Evolutionary conservation across 352 stramenopile genomes (phyloP).

Genomic region (Phytophthora chlamydospora): DNA sequence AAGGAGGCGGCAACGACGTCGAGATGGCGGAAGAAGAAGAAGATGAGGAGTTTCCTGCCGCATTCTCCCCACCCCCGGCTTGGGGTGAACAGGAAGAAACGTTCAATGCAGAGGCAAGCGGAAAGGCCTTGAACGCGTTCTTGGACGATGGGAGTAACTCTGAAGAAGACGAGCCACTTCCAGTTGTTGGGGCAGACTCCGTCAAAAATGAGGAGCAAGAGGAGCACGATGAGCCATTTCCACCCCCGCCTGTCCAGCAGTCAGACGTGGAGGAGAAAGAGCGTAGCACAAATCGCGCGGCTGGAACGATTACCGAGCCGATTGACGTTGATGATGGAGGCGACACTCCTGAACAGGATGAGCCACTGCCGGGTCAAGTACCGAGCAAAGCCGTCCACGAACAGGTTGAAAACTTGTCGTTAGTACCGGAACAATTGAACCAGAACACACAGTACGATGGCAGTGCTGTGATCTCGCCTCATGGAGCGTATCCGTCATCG

Average conservation of each 20-base stretch:
- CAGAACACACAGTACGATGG: conserved; percentile 7
- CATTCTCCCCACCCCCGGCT: conserved; percentile 44
- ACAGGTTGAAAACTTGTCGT: conserved; percentile 22
- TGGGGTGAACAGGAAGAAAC: conserved; percentile 30
- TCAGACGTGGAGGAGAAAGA: neutral
- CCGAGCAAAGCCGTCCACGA: conserved; percentile 8
- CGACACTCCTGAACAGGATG: conserved; percentile 68
- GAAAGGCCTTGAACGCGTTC: conserved; percentile 76
- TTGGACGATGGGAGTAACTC: conserved; percentile 67
- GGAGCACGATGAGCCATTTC: conserved; percentile 39
- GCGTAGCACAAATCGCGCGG: neutral
- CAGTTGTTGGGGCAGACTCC: conserved; percentile 19
- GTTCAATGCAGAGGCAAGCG: conserved; percentile 70
- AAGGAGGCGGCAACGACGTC: conserved; percentile 12
- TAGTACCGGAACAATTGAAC: conserved; percentile 7
- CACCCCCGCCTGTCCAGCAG: conserved; percentile 10
- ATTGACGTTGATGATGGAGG: conserved; percentile 33
- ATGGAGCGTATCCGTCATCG: conserved; percentile 26
- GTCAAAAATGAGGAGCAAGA: conserved; percentile 36
- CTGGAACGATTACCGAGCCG: conserved; percentile 18
- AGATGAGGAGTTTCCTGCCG: conserved; percentile 75
- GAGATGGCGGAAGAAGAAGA: conserved; percentile 60
- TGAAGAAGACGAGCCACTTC: conserved; percentile 72
- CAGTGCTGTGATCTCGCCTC: conserved; percentile 16
- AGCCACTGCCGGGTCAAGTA: conserved; percentile 44